phyloP scores from a whole-genome alignment of 2,329 filamentous ascomycete species.

The Zymoseptoria crescenta region DNA sequence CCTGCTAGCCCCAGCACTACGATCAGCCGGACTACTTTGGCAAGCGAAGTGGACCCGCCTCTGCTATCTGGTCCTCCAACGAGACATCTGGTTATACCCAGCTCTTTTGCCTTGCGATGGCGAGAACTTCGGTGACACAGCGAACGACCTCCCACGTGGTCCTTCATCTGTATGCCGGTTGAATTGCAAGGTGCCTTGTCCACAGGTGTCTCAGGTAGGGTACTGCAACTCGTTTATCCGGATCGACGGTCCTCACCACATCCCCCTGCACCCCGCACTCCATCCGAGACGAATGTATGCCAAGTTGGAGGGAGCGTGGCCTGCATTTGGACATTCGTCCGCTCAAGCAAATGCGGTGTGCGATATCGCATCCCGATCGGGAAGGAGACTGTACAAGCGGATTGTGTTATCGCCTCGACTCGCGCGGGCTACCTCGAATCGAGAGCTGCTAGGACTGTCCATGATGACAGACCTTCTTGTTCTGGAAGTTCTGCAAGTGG shows the following conservation, averaged over 20 bases:
- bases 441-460: neutral
- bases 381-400: neutral
- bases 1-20: neutral
- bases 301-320: neutral
- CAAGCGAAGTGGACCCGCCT: neutral
- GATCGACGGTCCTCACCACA: neutral
- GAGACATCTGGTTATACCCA: neutral
- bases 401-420: neutral
- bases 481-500: neutral
- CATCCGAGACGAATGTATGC: neutral
- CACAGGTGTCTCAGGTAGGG: neutral
- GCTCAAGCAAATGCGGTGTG: neutral
- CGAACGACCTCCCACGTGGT: neutral
- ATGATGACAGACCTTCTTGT: neutral
- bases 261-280: neutral
- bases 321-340: neutral
- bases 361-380: neutral
- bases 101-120: neutral
- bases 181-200: neutral
- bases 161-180: neutral
- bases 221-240: neutral
- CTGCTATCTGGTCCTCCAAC: neutral
- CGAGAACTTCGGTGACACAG: neutral
- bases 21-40: neutral
- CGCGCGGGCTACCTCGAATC: neutral